These are phyloP conservation scores for Beauveria sp. DNA, from an alignment of 2,329 filamentous ascomycete genomes.

Conservation along the genomic window DNA sequence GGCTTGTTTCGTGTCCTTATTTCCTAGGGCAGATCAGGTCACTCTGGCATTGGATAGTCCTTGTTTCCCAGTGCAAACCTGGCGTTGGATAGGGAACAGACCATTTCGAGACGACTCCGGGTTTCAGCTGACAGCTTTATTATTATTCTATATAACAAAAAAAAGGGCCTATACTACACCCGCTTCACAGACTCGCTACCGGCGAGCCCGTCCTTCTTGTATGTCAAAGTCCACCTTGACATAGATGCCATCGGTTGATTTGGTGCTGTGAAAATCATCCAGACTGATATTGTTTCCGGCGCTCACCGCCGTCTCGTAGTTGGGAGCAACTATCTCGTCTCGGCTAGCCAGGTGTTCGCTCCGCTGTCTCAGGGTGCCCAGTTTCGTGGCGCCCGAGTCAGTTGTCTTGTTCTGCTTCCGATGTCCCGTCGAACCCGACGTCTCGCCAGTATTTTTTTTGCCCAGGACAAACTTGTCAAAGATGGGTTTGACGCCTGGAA, in stretches of 20 bases:
- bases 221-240: conserved; percentile 30
- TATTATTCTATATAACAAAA: too few relatives aligned
- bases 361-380: conserved; percentile 24
- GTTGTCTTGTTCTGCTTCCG: conserved; percentile 16
- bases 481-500: conserved; percentile 42
- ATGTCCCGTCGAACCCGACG: conserved; percentile 17
- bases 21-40: too few relatives aligned
- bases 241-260: conserved; percentile 25
- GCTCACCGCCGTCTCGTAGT: conserved; percentile 18
- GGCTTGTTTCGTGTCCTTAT: too few relatives aligned
- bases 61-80: too few relatives aligned
- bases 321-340: conserved; percentile 16
- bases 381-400: conserved; percentile 19
- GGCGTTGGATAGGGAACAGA: too few relatives aligned
- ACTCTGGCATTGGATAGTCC: too few relatives aligned
- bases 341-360: conserved; percentile 23
- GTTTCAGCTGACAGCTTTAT: too few relatives aligned
- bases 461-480: conserved; percentile 28
- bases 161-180: too few relatives aligned
- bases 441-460: conserved; percentile 17
- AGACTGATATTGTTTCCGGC: conserved; percentile 13
- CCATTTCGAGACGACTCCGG: too few relatives aligned
- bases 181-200: not conserved
- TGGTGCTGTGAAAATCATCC: conserved; percentile 18
- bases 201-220: conserved; percentile 18